phyloP scores from a whole-genome alignment of 1,284 basidiomycete genomes.

The Ceratobasidium sp. region DNA sequence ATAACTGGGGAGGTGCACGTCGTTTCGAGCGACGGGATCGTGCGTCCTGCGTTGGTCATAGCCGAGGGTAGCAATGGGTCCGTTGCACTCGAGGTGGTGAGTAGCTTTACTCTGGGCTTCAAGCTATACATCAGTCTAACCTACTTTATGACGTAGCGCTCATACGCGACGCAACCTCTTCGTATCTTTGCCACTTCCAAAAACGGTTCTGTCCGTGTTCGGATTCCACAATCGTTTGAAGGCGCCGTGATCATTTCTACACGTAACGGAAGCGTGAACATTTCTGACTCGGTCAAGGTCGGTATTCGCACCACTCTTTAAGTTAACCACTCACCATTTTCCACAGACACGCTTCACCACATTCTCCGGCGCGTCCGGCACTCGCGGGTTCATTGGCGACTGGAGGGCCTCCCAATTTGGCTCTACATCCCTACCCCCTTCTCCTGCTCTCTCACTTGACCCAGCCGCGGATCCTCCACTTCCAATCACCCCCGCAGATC shows the following conservation, averaged over 20 bases:
- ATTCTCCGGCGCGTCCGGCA: constrained; percentile 21
- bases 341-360: constrained; percentile 21
- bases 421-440: neutral
- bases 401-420: constrained; percentile 32
- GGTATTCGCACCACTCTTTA: neutral
- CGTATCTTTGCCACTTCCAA: constrained; percentile 28
- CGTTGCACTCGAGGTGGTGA: constrained; percentile 24
- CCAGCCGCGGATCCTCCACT: constrained; percentile 27
- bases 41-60: constrained; percentile 11
- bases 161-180: constrained; percentile 19
- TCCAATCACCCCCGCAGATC: constrained; percentile 11
- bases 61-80: constrained; percentile 32
- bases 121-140: neutral
- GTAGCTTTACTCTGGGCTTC: neutral
- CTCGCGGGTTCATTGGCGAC: constrained; percentile 38
- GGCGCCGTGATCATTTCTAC: constrained; percentile 14
- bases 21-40: constrained; percentile 21
- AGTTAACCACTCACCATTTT: neutral
- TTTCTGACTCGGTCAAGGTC: constrained; percentile 32
- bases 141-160: neutral
- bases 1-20: constrained; percentile 34
- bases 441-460: neutral
- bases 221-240: constrained; percentile 31
- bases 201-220: constrained; percentile 34
- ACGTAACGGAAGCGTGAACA: constrained; percentile 21